These are phyloP conservation scores for Polytrichum formosum DNA, from an alignment of 225 moss, liverwort and hornwort genomes.

Conservation along the genomic window DNA sequence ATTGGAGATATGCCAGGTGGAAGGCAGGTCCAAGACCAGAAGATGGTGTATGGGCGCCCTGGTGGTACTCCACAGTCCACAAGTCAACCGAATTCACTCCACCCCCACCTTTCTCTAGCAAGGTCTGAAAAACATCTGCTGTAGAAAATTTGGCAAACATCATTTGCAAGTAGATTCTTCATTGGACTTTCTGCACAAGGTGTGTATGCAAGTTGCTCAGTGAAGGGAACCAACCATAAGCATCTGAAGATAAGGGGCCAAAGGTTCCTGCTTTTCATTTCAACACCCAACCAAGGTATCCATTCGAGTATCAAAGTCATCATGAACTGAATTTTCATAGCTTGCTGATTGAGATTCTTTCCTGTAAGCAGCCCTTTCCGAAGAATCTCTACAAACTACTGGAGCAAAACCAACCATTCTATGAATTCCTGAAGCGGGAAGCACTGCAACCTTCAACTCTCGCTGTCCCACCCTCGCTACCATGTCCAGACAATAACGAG, in stretches of 20 bases:
- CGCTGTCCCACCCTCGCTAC: conserved; percentile 40
- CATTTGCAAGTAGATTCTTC: not conserved
- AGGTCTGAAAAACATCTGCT: conserved; percentile 39
- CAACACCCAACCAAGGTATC: no score
- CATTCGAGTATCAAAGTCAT: no score
- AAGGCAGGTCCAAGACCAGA: conserved; percentile 83
- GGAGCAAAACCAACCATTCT: conserved; percentile 86
- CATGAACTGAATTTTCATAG: conserved; percentile 5
- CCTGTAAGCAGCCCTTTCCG: conserved; percentile 79
- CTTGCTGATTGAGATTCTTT: conserved; percentile 17
- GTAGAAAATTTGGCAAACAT: not conserved
- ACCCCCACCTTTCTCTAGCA: conserved; percentile 45
- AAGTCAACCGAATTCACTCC: conserved; percentile 69
- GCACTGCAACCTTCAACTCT: conserved; percentile 53
- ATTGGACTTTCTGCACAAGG: not conserved
- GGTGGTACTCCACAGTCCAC: conserved; percentile 84
- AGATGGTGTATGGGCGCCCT: conserved; percentile 90
- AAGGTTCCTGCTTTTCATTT: no score
- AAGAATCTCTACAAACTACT: conserved; percentile 76
- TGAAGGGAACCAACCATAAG: no score
- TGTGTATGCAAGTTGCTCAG: not conserved
- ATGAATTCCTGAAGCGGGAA: conserved; percentile 78
- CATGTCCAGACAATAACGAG: conserved; percentile 64
- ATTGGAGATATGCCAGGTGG: conserved; percentile 53
- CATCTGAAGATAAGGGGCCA: no score